Evolutionary conservation across 179 eudicot genomes (phyloP).

Genomic region (Spinacia oleracea): DNA sequence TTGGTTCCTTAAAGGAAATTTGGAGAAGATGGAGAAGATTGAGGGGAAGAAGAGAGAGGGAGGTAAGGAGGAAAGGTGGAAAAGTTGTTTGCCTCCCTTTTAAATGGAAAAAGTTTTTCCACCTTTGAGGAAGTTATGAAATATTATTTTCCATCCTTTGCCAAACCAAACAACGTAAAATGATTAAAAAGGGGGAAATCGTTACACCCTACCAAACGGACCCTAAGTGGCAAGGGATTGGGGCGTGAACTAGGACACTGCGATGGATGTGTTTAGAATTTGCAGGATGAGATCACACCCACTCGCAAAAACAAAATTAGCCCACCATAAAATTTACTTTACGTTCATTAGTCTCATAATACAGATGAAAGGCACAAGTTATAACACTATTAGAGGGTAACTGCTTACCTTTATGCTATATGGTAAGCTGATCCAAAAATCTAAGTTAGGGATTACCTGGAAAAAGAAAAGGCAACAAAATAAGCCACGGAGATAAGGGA

Average conservation of each 20-base stretch:
- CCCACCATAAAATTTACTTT: not conserved
- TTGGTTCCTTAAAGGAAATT: too few relatives aligned
- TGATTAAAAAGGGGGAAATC: too few relatives aligned
- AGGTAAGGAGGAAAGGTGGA: too few relatives aligned
- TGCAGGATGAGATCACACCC: not conserved
- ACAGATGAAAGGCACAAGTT: not conserved
- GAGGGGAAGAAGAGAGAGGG: too few relatives aligned
- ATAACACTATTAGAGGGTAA: not conserved
- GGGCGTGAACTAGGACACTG: not conserved
- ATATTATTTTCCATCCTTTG: too few relatives aligned
- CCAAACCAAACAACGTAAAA: too few relatives aligned
- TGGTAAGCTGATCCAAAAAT: constrained; percentile 85
- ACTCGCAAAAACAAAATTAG: not conserved
- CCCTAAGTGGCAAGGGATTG: not conserved
- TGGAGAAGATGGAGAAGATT: too few relatives aligned
- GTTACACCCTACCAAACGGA: too few relatives aligned
- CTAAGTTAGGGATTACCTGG: constrained; percentile 85
- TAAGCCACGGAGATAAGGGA: constrained; percentile 8
- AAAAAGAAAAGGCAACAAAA: constrained; percentile 8
- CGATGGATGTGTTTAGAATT: not conserved
- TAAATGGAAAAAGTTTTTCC: too few relatives aligned
- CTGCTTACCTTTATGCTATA: constrained; percentile 71
- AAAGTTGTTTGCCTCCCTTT: too few relatives aligned
- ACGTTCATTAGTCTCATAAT: not conserved
- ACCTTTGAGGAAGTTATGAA: too few relatives aligned